Base-by-base conservation (phyloP, 305 asterid genomes). In the Salvia sclarea region DNA sequence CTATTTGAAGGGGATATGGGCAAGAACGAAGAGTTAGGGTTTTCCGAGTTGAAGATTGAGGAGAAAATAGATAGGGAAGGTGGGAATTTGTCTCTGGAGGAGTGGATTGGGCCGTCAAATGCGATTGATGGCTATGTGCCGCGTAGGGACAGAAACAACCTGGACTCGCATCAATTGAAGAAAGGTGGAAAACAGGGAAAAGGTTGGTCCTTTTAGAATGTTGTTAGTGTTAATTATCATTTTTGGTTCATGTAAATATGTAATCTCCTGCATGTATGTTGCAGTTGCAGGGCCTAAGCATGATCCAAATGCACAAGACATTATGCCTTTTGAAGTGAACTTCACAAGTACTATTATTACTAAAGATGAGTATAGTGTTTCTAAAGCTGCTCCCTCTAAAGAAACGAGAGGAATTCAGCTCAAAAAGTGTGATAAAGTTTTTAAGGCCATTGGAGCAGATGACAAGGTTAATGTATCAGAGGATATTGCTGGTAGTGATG, bases 81-180 rank as follows among this genome's bases (percentile, higher is more conserved):
- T 48, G 90, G 86, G 64, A 91, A 87, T 69, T 85, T 88, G 48
- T 76, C 97, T 65, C 44, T 85, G 66, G 88, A 84, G 72, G 98
- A 90, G 76, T 90, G 98, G 97, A 72, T 87, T 71, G 98, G 98
- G 61, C 92, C 92, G 24, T 80, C 97, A 21, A 82, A 84, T 79
- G 96, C 97, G 21, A 87, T 93, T 77, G 98, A 93, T 61, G 98
- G 97, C 76, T 93, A 93, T 78, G 88, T 90, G 62, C 98, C 97
- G 5, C 85, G 72, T 56, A 84, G 63, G 62, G 89, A 84, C 64
- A 76, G 35, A 4, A 70, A 55, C 64, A 4, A n/a, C n/a, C n/a
- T 47, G 64, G 81, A 71, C 58, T 38, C 80, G 21, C 69, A 33
- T 52, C 76, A 38, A 43, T 33, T 58, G 24, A 63, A 64, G 25